phyloP scores from a whole-genome alignment of 352 stramenopile genomes.

The Phytophthora citricola region DNA sequence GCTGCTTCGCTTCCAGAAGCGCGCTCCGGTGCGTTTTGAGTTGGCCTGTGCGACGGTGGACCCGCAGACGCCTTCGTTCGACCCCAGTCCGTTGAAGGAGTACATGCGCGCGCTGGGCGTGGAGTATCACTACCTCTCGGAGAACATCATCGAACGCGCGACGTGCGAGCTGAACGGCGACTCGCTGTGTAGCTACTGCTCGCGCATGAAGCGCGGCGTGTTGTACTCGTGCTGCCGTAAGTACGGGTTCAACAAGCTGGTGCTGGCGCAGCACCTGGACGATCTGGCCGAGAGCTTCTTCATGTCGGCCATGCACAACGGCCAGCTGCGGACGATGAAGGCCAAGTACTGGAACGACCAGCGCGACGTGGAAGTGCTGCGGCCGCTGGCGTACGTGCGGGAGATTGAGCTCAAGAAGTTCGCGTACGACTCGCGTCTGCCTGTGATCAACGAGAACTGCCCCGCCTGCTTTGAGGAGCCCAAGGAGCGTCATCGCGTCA shows the following conservation, averaged over 20 bases:
- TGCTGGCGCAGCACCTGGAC: conserved; percentile 97
- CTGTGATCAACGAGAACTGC: conserved; percentile 99
- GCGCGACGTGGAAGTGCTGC: conserved; percentile 95
- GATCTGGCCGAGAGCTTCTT: conserved; percentile 98
- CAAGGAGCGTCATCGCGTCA: conserved; percentile 97
- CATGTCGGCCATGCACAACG: conserved; percentile 99
- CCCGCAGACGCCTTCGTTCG: conserved; percentile 97
- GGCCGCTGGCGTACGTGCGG: conserved; percentile 96
- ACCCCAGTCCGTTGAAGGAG: conserved; percentile 96
- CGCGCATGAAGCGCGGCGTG: conserved; percentile 97
- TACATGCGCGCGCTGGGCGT: conserved; percentile 96
- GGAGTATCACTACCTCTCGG: conserved; percentile 95
- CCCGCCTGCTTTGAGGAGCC: conserved; percentile 99
- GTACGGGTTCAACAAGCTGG: conserved; percentile 94
- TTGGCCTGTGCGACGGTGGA: conserved; percentile 97
- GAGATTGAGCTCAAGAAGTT: conserved; percentile 93
- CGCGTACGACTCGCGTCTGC: conserved; percentile 87
- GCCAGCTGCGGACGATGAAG: conserved; percentile 98
- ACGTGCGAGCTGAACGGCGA: conserved; percentile 88
- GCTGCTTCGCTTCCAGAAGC: conserved; percentile 94
- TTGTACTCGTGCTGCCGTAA: conserved; percentile 96
- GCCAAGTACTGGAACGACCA: conserved; percentile 97
- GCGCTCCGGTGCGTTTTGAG: conserved; percentile 94
- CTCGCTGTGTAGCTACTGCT: conserved; percentile 97
- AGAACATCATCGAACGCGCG: conserved; percentile 93